Evolutionary conservation across 176 grass and related monocot species (phyloP).

Genomic region (Juncus effusus): DNA sequence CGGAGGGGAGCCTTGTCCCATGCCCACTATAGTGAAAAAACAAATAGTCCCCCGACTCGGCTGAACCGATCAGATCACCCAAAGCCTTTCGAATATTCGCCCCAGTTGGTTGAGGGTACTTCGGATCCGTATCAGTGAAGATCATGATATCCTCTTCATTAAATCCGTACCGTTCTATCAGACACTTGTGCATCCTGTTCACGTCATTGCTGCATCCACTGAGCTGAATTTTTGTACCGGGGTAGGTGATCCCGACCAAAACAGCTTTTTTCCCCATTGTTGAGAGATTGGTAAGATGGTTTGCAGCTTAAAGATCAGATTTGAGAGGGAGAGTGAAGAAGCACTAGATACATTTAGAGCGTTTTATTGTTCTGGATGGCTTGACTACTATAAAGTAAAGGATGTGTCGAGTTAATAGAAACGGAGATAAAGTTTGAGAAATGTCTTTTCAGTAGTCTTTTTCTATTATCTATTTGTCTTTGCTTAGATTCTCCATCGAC

Average conservation of each 20-base stretch:
- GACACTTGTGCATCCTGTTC: conserved; percentile 51
- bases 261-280: conserved; percentile 38
- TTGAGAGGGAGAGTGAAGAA: neutral
- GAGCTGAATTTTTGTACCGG: conserved; percentile 67
- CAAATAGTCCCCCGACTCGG: conserved; percentile 52
- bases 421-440: too few relatives aligned
- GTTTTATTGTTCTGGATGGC: neutral
- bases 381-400: neutral
- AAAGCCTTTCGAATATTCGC: conserved; percentile 45
- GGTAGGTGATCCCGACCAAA: conserved; percentile 83
- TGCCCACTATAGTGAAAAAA: conserved; percentile 97
- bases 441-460: neutral
- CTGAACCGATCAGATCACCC: conserved; percentile 43
- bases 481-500: neutral
- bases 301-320: neutral
- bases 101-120: conserved; percentile 43
- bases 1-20: conserved; percentile 57
- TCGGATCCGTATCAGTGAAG: conserved; percentile 51
- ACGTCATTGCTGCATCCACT: conserved; percentile 84
- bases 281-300: conserved; percentile 1
- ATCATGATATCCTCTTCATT: conserved; percentile 39
- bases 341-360: neutral
- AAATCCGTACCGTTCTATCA: conserved; percentile 61
- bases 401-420: neutral
- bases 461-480: conserved; percentile 12